Percentiles rank a stretch among this genome's conserved stretches.
Evolutionary conservation across 75 land plant species (phyloP).

Genomic region (Pinus taeda): DNA sequence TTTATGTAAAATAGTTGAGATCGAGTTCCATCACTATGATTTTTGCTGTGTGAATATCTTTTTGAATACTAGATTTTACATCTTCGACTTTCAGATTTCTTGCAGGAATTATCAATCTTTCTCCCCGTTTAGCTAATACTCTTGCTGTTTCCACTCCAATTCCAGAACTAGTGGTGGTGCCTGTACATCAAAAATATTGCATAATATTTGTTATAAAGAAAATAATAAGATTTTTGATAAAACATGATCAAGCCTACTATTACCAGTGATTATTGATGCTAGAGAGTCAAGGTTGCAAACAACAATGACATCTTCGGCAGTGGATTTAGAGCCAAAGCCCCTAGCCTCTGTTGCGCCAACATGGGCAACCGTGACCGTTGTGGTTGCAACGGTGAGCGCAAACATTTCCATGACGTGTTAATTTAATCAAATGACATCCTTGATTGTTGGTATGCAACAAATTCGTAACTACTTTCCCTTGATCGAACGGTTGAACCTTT

Average conservation of each 20-base stretch:
- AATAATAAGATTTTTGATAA: background rate
- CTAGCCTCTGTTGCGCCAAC: constrained; percentile 56
- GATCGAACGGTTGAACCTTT: too few species aligned
- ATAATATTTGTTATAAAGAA: background rate
- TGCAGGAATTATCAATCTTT: constrained; percentile 66
- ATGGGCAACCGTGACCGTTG: too few species aligned
- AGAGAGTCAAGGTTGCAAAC: constrained; percentile 27
- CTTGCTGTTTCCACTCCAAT: constrained; percentile 86
- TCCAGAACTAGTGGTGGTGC: constrained; percentile 64
- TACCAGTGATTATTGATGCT: constrained; percentile 81
- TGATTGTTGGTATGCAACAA: too few species aligned
- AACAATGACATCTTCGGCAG: constrained; percentile 80
- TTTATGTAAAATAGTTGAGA: constrained; percentile 63
- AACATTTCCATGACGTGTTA: too few species aligned
- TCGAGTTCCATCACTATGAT: constrained; percentile 58
- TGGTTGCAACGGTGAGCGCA: too few species aligned
- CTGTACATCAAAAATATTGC: constrained; percentile 14
- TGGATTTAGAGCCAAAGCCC: constrained; percentile 82
- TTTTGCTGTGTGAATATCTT: constrained; percentile 41
- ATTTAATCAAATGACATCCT: too few species aligned
- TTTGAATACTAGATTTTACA: constrained; percentile 38
- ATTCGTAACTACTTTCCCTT: too few species aligned
- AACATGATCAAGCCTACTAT: background rate
- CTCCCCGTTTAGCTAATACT: constrained; percentile 71
- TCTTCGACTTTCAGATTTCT: constrained; percentile 70